phyloP scores from a whole-genome alignment of 2,329 filamentous ascomycete species.

The Clonostachys rhizophaga region DNA sequence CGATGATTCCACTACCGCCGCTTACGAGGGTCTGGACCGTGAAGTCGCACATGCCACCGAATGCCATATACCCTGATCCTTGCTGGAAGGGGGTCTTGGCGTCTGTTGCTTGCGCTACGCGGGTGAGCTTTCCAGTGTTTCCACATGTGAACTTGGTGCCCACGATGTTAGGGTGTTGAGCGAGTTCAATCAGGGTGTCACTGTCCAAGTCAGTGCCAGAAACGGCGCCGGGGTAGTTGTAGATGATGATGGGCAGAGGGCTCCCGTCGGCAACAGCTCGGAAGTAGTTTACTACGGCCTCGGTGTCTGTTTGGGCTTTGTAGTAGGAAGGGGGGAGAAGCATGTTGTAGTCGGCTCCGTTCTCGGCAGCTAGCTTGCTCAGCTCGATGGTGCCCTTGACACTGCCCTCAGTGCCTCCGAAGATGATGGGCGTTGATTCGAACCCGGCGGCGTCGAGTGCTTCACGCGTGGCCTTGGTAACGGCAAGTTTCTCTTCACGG shows the following conservation, averaged over 20 bases:
- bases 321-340: conserved; percentile 83
- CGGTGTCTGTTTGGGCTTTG: conserved; percentile 69
- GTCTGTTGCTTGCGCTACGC: conserved; percentile 68
- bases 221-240: conserved; percentile 89
- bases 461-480: conserved; percentile 74
- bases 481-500: conserved; percentile 68
- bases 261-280: conserved; percentile 69
- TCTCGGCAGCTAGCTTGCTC: conserved; percentile 59
- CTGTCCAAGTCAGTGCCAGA: conserved; percentile 87
- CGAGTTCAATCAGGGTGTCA: conserved; percentile 76
- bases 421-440: conserved; percentile 69
- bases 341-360: conserved; percentile 76
- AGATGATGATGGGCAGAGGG: conserved; percentile 75
- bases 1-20: conserved; percentile 80
- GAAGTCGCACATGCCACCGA: conserved; percentile 85
- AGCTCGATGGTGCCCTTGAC: conserved; percentile 77
- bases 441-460: conserved; percentile 80
- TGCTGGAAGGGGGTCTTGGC: conserved; percentile 60
- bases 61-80: conserved; percentile 73
- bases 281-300: conserved; percentile 70
- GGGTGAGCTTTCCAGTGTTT: conserved; percentile 83
- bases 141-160: conserved; percentile 92
- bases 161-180: conserved; percentile 76
- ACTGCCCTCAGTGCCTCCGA: conserved; percentile 77
- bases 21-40: conserved; percentile 75